These are phyloP conservation scores for Adansonia gregorii DNA, from an alignment of 441 rosid species.

Conservation along the genomic window DNA sequence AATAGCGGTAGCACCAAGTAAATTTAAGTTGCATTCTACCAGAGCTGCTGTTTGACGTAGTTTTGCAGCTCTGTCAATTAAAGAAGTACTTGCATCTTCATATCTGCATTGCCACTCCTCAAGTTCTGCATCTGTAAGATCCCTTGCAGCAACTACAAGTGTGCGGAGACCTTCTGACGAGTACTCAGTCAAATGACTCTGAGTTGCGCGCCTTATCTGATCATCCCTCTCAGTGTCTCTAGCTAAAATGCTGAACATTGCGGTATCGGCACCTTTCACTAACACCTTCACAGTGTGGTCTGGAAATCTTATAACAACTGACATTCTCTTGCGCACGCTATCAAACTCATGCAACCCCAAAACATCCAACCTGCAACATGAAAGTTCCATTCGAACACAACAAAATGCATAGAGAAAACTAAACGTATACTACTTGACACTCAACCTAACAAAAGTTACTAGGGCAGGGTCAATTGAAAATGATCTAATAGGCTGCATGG, in stretches of 20 bases:
- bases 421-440: constrained; percentile 1
- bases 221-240: constrained; percentile 40
- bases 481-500: neutral
- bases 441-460: neutral
- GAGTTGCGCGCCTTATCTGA: constrained; percentile 47
- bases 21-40: constrained; percentile 60
- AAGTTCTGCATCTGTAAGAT: constrained; percentile 68
- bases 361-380: constrained; percentile 63
- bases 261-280: constrained; percentile 80
- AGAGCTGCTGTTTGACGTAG: constrained; percentile 71
- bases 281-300: constrained; percentile 65
- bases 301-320: constrained; percentile 81
- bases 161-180: constrained; percentile 76
- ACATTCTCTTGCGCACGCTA: constrained; percentile 84
- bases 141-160: constrained; percentile 71
- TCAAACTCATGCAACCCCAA: constrained; percentile 84
- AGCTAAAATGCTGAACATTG: constrained; percentile 60
- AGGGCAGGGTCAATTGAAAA: neutral
- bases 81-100: constrained; percentile 78
- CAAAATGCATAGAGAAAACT: neutral
- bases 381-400: constrained; percentile 13
- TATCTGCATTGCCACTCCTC: constrained; percentile 68
- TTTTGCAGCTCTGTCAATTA: constrained; percentile 65
- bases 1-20: constrained; percentile 74
- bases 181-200: constrained; percentile 61